A percentile compares a stretch with the other conserved stretches of the same genome.
Evolutionary conservation across 176 grass and related monocot genomes (phyloP).

Genomic region (Neostapfia colusana): DNA sequence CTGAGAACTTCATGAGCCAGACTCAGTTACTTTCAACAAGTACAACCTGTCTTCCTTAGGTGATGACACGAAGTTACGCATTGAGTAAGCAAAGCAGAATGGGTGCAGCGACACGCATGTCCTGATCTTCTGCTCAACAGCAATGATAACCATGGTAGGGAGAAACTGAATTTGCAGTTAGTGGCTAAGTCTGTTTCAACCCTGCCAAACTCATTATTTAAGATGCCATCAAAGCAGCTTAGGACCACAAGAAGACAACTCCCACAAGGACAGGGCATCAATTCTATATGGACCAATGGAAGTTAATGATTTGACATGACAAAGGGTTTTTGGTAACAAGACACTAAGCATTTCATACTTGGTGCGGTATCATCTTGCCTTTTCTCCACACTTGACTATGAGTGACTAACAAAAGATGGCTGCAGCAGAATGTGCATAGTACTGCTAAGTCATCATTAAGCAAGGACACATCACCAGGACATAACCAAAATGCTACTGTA

Average conservation of each 20-base stretch:
- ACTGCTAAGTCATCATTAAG: neutral
- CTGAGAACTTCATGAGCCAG: slow-evolving; percentile 22
- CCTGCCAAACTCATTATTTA: slow-evolving; percentile 46
- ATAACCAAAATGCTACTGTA: slow-evolving; percentile 2
- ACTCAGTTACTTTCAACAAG: slow-evolving; percentile 32
- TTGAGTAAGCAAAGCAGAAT: slow-evolving; percentile 18
- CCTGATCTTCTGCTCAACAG: slow-evolving; percentile 27
- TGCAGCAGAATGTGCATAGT: neutral
- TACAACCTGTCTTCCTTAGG: slow-evolving; percentile 21
- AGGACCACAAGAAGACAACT: slow-evolving; percentile 31
- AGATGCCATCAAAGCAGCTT: slow-evolving; percentile 43
- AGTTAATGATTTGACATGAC: slow-evolving; percentile 13
- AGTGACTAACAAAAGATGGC: slow-evolving; percentile 15
- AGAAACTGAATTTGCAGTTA: slow-evolving; percentile 36
- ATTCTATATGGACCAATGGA: slow-evolving; percentile 44
- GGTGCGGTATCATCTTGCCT: neutral
- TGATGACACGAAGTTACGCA: slow-evolving; percentile 24
- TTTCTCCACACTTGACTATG: slow-evolving; percentile 5
- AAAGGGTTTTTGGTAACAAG: slow-evolving; percentile 16
- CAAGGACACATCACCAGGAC: slow-evolving; percentile 12
- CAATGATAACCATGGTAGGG: slow-evolving; percentile 37
- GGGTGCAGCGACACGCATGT: slow-evolving; percentile 1
- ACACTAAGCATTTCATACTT: slow-evolving; percentile 20
- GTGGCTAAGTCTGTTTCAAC: slow-evolving; percentile 41
- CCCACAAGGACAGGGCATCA: slow-evolving; percentile 6